Evolutionary conservation across 352 stramenopile species (phyloP).

Genomic region (Phytophthora chlamydospora): DNA sequence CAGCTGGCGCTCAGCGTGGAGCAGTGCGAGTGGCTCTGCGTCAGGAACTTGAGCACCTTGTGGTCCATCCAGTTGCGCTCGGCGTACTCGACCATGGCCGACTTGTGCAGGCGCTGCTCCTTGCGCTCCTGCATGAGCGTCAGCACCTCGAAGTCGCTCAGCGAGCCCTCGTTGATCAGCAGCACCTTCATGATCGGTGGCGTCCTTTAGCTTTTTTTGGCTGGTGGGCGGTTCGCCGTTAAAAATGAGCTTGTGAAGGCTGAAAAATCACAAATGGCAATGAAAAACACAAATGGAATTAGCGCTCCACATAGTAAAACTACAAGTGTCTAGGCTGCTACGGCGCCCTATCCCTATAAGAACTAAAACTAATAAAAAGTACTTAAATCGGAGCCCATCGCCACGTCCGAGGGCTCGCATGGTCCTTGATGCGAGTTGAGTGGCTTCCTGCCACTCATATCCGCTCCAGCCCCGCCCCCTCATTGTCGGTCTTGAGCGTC

Average conservation of each 20-base stretch:
- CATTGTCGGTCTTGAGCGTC: conserved; percentile 44
- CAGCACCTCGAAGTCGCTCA: conserved; percentile 85
- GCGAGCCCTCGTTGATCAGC: conserved; percentile 77
- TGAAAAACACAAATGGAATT: conserved; percentile 35
- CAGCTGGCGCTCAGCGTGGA: conserved; percentile 52
- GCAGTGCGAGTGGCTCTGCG: conserved; percentile 68
- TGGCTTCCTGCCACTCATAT: conserved; percentile 19
- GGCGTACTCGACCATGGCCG: conserved; percentile 74
- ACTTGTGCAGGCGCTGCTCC: conserved; percentile 77
- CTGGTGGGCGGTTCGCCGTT: conserved; percentile 7
- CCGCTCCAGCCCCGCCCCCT: conserved; percentile 12
- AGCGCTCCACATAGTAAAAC: conserved; percentile 33
- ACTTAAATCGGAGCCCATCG: conserved; percentile 16
- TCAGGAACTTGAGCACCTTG: conserved; percentile 90
- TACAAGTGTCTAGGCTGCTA: conserved; percentile 38
- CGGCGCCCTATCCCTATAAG: conserved; percentile 34
- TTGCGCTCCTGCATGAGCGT: conserved; percentile 86
- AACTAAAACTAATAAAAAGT: conserved; percentile 47
- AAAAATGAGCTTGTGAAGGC: background rate
- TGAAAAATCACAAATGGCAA: background rate
- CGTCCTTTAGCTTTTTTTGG: conserved; percentile 4
- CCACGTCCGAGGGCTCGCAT: conserved; percentile 3
- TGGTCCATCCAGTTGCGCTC: conserved; percentile 92
- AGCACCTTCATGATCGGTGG: conserved; percentile 77
- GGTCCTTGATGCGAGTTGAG: conserved; percentile 9